Conservation (phyloP, 2,329 filamentous ascomycete genomes). For the Cladophialophora psammophila region DNA sequence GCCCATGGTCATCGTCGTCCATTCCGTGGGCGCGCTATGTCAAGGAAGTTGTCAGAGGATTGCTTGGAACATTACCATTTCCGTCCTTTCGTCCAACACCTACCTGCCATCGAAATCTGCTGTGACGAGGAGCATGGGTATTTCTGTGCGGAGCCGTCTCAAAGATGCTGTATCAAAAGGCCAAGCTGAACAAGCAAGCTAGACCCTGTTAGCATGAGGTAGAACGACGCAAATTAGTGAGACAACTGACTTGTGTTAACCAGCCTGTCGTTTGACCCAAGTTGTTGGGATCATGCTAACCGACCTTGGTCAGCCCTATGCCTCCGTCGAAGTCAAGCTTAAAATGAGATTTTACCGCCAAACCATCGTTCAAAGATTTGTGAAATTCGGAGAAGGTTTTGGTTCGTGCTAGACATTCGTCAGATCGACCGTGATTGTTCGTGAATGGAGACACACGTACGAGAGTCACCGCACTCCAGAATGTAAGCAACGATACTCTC, state of each 20-base stretch:
- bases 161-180: conserved; percentile 9
- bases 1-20: not conserved
- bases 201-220: not conserved
- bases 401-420: conserved; percentile 1
- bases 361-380: not conserved
- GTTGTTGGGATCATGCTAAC: conserved; percentile 10
- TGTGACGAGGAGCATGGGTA: conserved; percentile 20
- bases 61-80: not conserved
- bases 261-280: conserved; percentile 5
- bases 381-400: conserved; percentile 16
- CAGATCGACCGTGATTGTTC: conserved; percentile 1
- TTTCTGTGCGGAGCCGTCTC: not conserved
- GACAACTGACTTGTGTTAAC: not conserved
- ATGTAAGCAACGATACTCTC: conserved; percentile 5
- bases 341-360: not conserved
- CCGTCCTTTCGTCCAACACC: not conserved
- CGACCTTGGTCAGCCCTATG: not conserved
- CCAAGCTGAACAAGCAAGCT: conserved; percentile 21
- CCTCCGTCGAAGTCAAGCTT: not conserved
- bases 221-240: not conserved
- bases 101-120: conserved; percentile 22
- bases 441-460: not conserved
- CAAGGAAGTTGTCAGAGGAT: conserved; percentile 4
- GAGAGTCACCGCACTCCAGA: conserved; percentile 12
- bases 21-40: conserved; percentile 20